phyloP scores from a whole-genome alignment of 306 rosid species.

The Amphicarpaea edgeworthii region DNA sequence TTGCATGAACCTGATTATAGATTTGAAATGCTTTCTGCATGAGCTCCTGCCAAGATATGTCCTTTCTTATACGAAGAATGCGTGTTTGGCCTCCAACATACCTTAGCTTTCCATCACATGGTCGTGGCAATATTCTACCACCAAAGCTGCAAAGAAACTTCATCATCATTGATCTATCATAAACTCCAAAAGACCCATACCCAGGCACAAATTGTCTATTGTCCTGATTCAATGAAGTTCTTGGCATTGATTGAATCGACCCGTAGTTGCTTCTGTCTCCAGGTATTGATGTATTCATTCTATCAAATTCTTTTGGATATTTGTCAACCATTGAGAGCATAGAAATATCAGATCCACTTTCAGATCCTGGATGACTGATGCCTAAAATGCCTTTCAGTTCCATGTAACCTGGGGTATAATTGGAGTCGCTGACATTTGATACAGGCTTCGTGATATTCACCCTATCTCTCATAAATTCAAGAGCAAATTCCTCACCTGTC shows the following conservation, averaged over 20 bases:
- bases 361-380: conserved; percentile 68
- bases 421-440: conserved; percentile 64
- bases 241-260: conserved; percentile 61
- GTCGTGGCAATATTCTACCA: conserved; percentile 85
- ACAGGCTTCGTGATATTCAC: conserved; percentile 72
- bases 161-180: conserved; percentile 60
- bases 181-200: conserved; percentile 64
- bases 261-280: conserved; percentile 63
- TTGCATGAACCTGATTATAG: conserved; percentile 64
- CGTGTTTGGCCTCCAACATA: conserved; percentile 94
- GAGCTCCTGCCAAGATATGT: conserved; percentile 77
- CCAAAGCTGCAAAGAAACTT: conserved; percentile 90
- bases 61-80: conserved; percentile 72
- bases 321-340: conserved; percentile 60
- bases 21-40: conserved; percentile 65
- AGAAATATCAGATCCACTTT: conserved; percentile 73
- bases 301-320: conserved; percentile 60
- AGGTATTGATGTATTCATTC: conserved; percentile 51
- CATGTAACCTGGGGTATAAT: conserved; percentile 57
- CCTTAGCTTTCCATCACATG: conserved; percentile 82
- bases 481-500: conserved; percentile 90
- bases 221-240: conserved; percentile 54
- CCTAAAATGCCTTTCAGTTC: conserved; percentile 75
- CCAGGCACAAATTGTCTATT: conserved; percentile 59
- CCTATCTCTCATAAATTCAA: conserved; percentile 86